Conservation (phyloP, 2,329 filamentous ascomycete genomes). For the Paecilomyces formosus region DNA sequence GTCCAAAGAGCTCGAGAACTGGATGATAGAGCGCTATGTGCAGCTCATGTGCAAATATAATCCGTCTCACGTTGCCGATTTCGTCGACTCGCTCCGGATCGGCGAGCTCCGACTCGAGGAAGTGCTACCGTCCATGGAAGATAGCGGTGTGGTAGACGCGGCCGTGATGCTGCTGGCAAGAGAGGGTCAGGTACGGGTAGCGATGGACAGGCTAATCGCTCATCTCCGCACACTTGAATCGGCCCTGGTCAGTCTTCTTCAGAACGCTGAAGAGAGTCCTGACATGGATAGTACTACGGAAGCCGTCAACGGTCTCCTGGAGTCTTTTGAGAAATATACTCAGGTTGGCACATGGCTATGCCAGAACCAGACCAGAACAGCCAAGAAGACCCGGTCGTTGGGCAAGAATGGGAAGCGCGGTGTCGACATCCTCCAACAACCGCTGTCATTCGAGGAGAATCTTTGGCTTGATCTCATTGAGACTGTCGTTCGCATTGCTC, state of each 20-base stretch:
- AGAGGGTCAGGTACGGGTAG: conserved; percentile 73
- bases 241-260: conserved; percentile 65
- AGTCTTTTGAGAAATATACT: conserved; percentile 77
- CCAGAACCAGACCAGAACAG: conserved; percentile 69
- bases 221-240: conserved; percentile 75
- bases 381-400: conserved; percentile 21
- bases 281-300: conserved; percentile 54
- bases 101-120: conserved; percentile 72
- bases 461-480: conserved; percentile 62
- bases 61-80: conserved; percentile 73
- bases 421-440: conserved; percentile 45
- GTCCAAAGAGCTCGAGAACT: conserved; percentile 37
- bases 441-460: conserved; percentile 53
- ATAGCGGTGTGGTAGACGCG: conserved; percentile 83
- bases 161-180: conserved; percentile 84
- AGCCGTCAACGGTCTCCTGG: conserved; percentile 65
- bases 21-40: conserved; percentile 75
- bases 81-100: conserved; percentile 67
- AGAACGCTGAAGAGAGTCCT: conserved; percentile 50
- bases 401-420: conserved; percentile 26
- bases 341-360: conserved; percentile 95
- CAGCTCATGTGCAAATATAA: conserved; percentile 86
- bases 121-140: conserved; percentile 80
- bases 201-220: conserved; percentile 75
- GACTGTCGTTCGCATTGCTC: conserved; percentile 55